A percentile compares a stretch with the other conserved stretches of the same genome.
phyloP scores from a whole-genome alignment of 2,329 filamentous ascomycete species.

The Hymenoscyphus salicellus region DNA sequence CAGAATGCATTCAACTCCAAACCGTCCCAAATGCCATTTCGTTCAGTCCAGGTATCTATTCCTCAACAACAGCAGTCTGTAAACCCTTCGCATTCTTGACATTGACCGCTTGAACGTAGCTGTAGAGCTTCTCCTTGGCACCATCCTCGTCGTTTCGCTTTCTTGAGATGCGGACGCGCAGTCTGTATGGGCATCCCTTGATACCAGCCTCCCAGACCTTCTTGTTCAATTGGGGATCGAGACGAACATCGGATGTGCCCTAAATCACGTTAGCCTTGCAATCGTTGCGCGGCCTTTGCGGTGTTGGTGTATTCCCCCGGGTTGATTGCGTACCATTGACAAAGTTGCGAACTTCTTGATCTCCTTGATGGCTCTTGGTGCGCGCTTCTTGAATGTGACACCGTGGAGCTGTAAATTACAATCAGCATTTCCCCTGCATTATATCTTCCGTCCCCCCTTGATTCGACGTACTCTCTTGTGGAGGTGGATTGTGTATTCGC shows the following conservation, averaged over 20 bases:
- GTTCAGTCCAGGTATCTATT: constrained; percentile 44
- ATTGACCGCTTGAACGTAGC: constrained; percentile 17
- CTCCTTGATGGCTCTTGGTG: constrained; percentile 98
- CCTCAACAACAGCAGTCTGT: constrained; percentile 82
- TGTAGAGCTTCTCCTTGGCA: constrained; percentile 67
- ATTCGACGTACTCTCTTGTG: constrained; percentile 90
- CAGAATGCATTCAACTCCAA: constrained; percentile 35
- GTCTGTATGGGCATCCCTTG: constrained; percentile 97
- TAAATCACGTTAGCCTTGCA: constrained; percentile 40
- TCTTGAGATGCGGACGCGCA: constrained; percentile 97
- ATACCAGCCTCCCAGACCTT: constrained; percentile 99
- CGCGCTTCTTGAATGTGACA: constrained; percentile 99
- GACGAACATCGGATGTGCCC: constrained; percentile 94
- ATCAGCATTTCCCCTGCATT: constrained; percentile 46
- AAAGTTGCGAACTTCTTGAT: constrained; percentile 90
- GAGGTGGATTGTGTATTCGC: constrained; percentile 99
- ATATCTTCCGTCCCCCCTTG: constrained; percentile 16
- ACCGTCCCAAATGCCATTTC: constrained; percentile 27
- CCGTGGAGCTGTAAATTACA: constrained; percentile 74
- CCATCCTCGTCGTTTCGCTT: constrained; percentile 99
- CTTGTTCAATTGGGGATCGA: constrained; percentile 99
- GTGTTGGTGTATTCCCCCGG: not conserved
- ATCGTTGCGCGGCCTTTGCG: constrained; percentile 1
- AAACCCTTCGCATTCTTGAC: constrained; percentile 74
- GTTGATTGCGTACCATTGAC: constrained; percentile 77